phyloP scores from a whole-genome alignment of 495 filamentous ascomycete genomes.

The Thermochaetoides thermophila region DNA sequence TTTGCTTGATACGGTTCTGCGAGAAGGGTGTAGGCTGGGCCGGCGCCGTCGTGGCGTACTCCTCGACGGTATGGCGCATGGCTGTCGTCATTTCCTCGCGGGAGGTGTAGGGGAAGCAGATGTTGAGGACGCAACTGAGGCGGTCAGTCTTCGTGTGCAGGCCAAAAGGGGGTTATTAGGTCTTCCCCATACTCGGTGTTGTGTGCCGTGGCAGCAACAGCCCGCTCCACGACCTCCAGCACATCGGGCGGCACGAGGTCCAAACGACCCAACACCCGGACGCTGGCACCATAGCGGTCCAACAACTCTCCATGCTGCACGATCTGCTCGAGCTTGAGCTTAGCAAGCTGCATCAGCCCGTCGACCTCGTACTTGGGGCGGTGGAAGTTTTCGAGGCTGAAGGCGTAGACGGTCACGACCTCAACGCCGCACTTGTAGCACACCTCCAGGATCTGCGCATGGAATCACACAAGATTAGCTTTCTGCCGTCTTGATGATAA shows the following conservation, averaged over 20 bases:
- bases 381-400: slow-evolving; percentile 98
- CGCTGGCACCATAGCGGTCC: slow-evolving; percentile 78
- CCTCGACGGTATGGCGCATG: slow-evolving; percentile 68
- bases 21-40: slow-evolving; percentile 59
- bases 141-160: background rate
- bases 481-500: background rate
- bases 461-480: slow-evolving; percentile 5
- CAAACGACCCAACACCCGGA: slow-evolving; percentile 69
- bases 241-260: slow-evolving; percentile 75
- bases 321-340: slow-evolving; percentile 80
- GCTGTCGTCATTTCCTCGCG: slow-evolving; percentile 92
- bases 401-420: slow-evolving; percentile 94
- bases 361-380: slow-evolving; percentile 96
- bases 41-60: slow-evolving; percentile 55
- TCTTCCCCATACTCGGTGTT: slow-evolving; percentile 58
- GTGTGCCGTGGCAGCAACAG: slow-evolving; percentile 64
- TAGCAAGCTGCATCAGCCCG: slow-evolving; percentile 94
- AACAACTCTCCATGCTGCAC: slow-evolving; percentile 85
- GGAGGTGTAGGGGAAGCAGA: slow-evolving; percentile 95
- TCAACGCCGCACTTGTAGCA: slow-evolving; percentile 94
- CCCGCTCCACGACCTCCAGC: slow-evolving; percentile 68
- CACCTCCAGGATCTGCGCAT: slow-evolving; percentile 72
- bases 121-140: slow-evolving; percentile 64
- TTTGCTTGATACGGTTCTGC: slow-evolving; percentile 70
- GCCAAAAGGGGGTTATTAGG: background rate